Evolutionary conservation across 2,329 filamentous ascomycete genomes (phyloP), one percentile per base, ranked within the genome.

Genomic region (Epichloe baconii): DNA sequence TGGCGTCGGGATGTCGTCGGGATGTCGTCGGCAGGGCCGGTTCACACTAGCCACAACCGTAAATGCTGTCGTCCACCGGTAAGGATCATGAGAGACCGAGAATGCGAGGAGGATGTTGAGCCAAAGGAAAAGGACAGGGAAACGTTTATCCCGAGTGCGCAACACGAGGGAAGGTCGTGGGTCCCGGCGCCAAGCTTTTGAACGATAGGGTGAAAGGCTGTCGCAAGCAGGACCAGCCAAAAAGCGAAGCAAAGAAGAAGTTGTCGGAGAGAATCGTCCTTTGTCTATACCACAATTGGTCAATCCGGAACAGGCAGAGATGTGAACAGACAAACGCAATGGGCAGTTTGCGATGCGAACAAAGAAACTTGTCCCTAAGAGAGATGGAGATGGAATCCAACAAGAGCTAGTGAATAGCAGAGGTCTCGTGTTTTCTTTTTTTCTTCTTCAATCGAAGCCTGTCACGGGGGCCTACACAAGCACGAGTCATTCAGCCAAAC

Each of bases 151-250:
- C 23, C 19, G 34, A 45, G 21, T 40, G 21, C 17, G 7, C 42
- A 34, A 40, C 3, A 44, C 42, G 43, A 44, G 42, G 31, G 10
- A 38, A 38, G 19, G 31, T 34, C 48, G 41, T 19, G 48, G 48
- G 42, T 44, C 48, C 35, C 5, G 26, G 31, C 35, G 48, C 42
- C 31, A 49, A 44, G 35, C 34, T 10, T 42, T 31, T 23, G 47
- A 36, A 49, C 47, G 38, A n/a, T 44, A 19, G n/a, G 17, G 37
- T 41, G 37, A 37, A 34, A 21, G 47, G 47, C n/a, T 48, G 10
- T 48, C 23, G 40, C 47, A 43, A 45, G 35, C 50, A 48, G 17
- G 15, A 15, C 40, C 77, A 87, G 43, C 26, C 26, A 26, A 85
- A 82, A 82, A 11, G 77, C 17, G 10, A 37, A 35, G 26, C 2